Base-by-base conservation (phyloP, 202 grass and related monocot genomes). In the Dendrocalamus latiflorus region DNA sequence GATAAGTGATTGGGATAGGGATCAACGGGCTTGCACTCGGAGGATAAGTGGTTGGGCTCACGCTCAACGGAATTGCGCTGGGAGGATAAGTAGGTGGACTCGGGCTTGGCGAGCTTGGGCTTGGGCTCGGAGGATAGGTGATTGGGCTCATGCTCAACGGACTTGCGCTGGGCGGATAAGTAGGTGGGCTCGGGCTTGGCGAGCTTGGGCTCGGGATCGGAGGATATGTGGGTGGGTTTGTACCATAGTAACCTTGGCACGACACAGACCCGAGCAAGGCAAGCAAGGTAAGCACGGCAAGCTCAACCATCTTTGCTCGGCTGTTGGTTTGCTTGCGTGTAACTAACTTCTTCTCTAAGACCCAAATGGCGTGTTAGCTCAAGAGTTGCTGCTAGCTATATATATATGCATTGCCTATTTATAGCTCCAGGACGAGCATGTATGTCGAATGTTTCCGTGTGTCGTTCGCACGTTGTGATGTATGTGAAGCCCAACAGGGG, bases 261-360 rank as follows among this genome's bases (percentile, higher is more conserved):
- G 61, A 36, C 54, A 28, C 65, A 6, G 25, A 44, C 1, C 39
- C 64, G 1, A 88, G 44, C n/a, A 85, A 21, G 12, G 62, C 61
- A 2, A 84, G 43, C 30, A 80, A 28, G 4, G 16, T 8, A 5
- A 43, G 6, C 0, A 49, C 6, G 1, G 13, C 42, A 11, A 75
- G 2, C 61, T 25, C 66, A 1, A 18, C 68, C 86, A 88, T 88
- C 74, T 69, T 48, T 22, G 44, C 71, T 81, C 1, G 10, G 2
- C 11, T 50, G 17, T 6, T 21, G 4, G 20, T 17, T 50, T 3
- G 15, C 73, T 26, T 33, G 8, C 22, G 17, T 41, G 50, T 1
- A 11, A 14, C 6, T 44, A 5, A 15, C 48, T 22, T 48, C 0
- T n/a, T n/a, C n/a, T n/a, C n/a, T n/a, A n/a, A n/a, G n/a, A n/a